A percentile compares a stretch with the other conserved stretches of the same genome.
These are phyloP conservation scores for Orobanche coerulescens DNA, from an alignment of 257 asterid species.

Conservation along the genomic window DNA sequence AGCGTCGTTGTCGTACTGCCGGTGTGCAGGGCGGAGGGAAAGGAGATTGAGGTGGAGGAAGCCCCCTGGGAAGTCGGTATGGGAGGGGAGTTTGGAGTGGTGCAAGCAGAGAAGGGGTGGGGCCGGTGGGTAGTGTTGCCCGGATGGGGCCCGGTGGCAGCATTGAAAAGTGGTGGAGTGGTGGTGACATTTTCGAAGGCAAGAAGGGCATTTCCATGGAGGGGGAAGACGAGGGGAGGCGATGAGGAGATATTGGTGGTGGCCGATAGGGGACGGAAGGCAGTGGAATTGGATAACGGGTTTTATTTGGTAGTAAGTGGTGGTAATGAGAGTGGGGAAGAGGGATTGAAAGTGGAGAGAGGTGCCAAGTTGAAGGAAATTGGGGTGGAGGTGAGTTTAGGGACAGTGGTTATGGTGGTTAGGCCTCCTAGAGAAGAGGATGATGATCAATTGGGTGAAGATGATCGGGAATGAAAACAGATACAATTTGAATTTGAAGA, in stretches of 20 bases:
- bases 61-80: conserved; percentile 78
- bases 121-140: conserved; percentile 88
- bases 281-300: conserved; percentile 43
- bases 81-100: conserved; percentile 57
- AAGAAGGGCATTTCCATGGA: conserved; percentile 52
- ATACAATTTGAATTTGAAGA: no score
- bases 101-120: conserved; percentile 81
- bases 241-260: conserved; percentile 70
- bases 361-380: conserved; percentile 48
- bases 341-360: conserved; percentile 58
- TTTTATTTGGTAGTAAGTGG: conserved; percentile 65
- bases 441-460: conserved; percentile 35
- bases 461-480: conserved; percentile 60
- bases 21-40: conserved; percentile 61
- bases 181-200: conserved; percentile 58
- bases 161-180: conserved; percentile 62
- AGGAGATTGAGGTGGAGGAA: conserved; percentile 48
- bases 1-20: conserved; percentile 59
- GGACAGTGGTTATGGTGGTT: conserved; percentile 70
- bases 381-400: conserved; percentile 55
- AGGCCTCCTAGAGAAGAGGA: conserved; percentile 71
- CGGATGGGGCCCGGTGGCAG: conserved; percentile 67
- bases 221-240: conserved; percentile 35
- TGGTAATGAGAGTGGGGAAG: conserved; percentile 53
- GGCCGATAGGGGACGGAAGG: conserved; percentile 61